A percentile compares a stretch with the other conserved stretches of the same genome.
phyloP scores from a whole-genome alignment of 2,329 filamentous ascomycete genomes.

The Didymella sp. region DNA sequence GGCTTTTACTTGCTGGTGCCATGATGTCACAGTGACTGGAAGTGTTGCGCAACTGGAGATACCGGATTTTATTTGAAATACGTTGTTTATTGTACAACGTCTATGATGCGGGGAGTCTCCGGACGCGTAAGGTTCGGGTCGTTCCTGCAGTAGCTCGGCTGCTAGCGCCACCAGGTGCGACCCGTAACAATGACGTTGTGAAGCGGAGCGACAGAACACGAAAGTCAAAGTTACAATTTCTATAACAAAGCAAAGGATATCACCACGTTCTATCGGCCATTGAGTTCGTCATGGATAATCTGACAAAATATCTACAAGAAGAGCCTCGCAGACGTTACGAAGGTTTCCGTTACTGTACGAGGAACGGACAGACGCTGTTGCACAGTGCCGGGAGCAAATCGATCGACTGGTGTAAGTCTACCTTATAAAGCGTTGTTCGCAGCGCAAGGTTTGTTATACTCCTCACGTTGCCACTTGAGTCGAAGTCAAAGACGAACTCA shows the following conservation, averaged over 20 bases:
- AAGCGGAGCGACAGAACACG: neutral
- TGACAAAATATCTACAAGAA: neutral
- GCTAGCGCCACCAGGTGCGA: neutral
- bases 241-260: no score
- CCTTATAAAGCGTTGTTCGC: conserved; percentile 15
- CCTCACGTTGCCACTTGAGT: conserved; percentile 26
- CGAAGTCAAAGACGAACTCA: conserved; percentile 35
- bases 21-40: conserved; percentile 7
- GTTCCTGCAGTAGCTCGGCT: conserved; percentile 10
- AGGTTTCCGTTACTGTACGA: neutral
- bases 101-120: conserved; percentile 8
- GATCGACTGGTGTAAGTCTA: conserved; percentile 19
- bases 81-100: neutral
- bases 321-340: neutral
- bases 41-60: neutral
- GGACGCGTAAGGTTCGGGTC: conserved; percentile 6
- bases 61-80: neutral
- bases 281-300: neutral
- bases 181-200: neutral
- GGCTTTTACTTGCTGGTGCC: neutral
- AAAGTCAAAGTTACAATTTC: no score
- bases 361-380: neutral
- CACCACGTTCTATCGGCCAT: no score
- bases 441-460: conserved; percentile 35
- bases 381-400: neutral